These are phyloP conservation scores for Saccharomyces hybrid DNA, from an alignment of 1,139 yeast genomes.

Conservation along the genomic window DNA sequence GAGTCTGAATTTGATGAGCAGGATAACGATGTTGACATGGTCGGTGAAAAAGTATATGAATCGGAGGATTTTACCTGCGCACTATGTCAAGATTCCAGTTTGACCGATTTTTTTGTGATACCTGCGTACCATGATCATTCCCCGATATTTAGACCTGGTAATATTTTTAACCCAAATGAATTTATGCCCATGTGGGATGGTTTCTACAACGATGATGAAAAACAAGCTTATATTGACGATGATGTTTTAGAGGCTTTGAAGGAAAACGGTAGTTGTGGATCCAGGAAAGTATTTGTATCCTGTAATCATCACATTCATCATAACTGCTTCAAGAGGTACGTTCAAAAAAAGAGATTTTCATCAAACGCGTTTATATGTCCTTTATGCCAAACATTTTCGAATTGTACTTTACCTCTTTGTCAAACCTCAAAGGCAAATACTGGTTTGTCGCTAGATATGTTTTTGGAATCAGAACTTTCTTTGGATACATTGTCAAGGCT, in stretches of 20 bases:
- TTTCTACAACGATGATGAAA: conserved; percentile 22
- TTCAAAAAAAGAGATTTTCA: conserved; percentile 29
- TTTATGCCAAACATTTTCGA: conserved; percentile 52
- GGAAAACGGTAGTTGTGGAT: conserved; percentile 26
- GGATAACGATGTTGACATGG: conserved; percentile 36
- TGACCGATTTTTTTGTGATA: conserved; percentile 45
- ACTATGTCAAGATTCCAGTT: conserved; percentile 55
- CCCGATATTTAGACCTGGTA: conserved; percentile 34
- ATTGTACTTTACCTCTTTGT: conserved; percentile 27
- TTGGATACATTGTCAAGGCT: conserved; percentile 11
- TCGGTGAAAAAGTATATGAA: conserved; percentile 30
- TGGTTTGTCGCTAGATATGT: conserved; percentile 8
- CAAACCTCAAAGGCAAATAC: conserved; percentile 10
- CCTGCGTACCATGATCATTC: conserved; percentile 37
- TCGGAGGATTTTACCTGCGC: conserved; percentile 43
- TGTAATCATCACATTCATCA: conserved; percentile 69
- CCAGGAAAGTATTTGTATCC: conserved; percentile 41
- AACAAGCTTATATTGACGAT: conserved; percentile 16
- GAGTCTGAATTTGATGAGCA: conserved; percentile 32
- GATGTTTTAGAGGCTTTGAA: conserved; percentile 12
- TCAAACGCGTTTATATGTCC: conserved; percentile 45
- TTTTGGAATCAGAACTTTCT: conserved; percentile 10
- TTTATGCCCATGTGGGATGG: conserved; percentile 24
- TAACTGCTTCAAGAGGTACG: conserved; percentile 41
- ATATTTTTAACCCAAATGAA: conserved; percentile 26